Conservation (phyloP, 352 stramenopile genomes). For the Phytopythium vexans region DNA sequence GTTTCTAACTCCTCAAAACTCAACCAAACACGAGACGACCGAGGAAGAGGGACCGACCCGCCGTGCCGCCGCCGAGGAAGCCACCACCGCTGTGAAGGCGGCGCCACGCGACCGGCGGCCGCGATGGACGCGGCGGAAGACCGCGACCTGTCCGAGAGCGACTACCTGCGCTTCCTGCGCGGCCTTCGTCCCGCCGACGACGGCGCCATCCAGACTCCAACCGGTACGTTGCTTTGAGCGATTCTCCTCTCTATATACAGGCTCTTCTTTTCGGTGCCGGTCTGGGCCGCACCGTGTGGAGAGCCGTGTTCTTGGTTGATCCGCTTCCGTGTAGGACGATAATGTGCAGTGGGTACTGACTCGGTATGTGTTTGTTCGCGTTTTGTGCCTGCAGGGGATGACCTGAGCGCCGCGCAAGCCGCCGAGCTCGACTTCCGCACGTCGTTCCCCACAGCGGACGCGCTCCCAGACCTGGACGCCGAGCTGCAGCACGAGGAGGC, state of each 20-base stretch:
- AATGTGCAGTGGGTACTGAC: too few species aligned
- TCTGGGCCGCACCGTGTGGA: too few species aligned
- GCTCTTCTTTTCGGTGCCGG: background rate
- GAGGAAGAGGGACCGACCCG: too few species aligned
- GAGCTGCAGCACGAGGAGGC: slow-evolving; percentile 35
- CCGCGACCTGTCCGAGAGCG: slow-evolving; percentile 41
- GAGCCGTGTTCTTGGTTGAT: too few species aligned
- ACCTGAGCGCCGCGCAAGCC: slow-evolving; percentile 47
- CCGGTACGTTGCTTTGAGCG: slow-evolving; percentile 26
- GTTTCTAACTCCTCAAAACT: too few species aligned
- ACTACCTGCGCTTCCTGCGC: slow-evolving; percentile 79
- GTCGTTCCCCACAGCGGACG: slow-evolving; percentile 55
- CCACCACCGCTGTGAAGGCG: too few species aligned
- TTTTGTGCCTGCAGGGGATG: slow-evolving; percentile 13
- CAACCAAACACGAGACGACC: too few species aligned
- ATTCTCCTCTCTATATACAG: slow-evolving; percentile 2
- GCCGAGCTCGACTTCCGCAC: slow-evolving; percentile 73
- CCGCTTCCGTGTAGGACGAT: too few species aligned
- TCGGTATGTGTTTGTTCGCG: too few species aligned
- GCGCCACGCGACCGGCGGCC: background rate
- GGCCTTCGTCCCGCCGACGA: slow-evolving; percentile 60
- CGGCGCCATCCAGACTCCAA: slow-evolving; percentile 30
- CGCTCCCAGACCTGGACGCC: slow-evolving; percentile 57
- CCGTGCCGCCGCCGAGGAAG: too few species aligned
- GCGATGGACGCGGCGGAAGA: slow-evolving; percentile 35